Evolutionary conservation across 805 yeast species (phyloP).

Genomic region (Wickerhamomyces ciferrii): DNA sequence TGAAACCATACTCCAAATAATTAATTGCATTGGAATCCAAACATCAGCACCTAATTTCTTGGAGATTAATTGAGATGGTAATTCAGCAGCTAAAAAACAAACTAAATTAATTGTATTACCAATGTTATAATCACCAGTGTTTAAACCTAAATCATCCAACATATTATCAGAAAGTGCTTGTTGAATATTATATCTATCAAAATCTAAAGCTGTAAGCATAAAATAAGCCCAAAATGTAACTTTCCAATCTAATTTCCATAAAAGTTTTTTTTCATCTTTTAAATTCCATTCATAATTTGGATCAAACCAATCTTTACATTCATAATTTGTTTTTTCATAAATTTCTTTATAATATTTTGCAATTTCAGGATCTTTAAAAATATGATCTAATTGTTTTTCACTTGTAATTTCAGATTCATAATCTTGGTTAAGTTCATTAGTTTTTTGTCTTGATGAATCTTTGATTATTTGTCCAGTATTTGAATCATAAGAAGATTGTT

Average conservation of each 20-base stretch:
- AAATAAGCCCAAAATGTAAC: constrained; percentile 51
- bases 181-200: constrained; percentile 49
- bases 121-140: constrained; percentile 50
- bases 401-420: background rate
- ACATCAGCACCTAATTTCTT: constrained; percentile 55
- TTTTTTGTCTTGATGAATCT: too few relatives aligned
- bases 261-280: constrained; percentile 41
- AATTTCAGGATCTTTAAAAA: constrained; percentile 32
- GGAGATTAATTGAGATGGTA: constrained; percentile 59
- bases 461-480: too few relatives aligned
- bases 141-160: constrained; percentile 41
- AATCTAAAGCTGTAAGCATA: constrained; percentile 49
- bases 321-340: constrained; percentile 47
- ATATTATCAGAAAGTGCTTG: constrained; percentile 55
- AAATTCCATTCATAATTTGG: constrained; percentile 48
- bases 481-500: too few relatives aligned
- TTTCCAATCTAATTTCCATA: constrained; percentile 44
- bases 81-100: constrained; percentile 49
- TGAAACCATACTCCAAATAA: constrained; percentile 50
- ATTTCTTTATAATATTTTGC: constrained; percentile 38
- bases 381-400: background rate
- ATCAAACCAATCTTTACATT: constrained; percentile 47
- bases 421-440: background rate
- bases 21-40: constrained; percentile 54
- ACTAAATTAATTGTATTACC: constrained; percentile 46